Conservation (phyloP, 148 eudicot genomes). For the Fagopyrum esculentum region DNA sequence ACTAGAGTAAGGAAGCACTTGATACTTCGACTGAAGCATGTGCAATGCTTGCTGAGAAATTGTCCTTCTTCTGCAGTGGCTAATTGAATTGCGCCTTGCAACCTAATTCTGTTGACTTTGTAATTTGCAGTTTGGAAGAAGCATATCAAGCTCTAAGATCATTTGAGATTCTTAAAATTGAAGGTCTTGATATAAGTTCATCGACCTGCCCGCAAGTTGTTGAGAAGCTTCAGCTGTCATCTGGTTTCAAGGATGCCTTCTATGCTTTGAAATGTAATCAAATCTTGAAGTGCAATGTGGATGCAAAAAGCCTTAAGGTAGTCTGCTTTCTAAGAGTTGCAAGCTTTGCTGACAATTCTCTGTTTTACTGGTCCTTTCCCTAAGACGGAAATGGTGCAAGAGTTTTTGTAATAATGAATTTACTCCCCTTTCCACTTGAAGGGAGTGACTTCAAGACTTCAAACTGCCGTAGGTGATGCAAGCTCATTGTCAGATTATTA, state of each 20-base stretch:
- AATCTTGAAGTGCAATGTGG: constrained; percentile 54
- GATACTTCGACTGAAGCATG: not conserved
- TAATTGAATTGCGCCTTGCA: not conserved
- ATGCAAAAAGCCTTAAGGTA: constrained; percentile 47
- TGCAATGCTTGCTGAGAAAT: too few relatives aligned
- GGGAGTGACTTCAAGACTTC: constrained; percentile 58
- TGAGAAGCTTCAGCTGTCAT: constrained; percentile 40
- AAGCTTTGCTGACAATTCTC: not conserved
- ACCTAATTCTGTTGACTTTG: not conserved
- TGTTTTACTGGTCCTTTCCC: not conserved
- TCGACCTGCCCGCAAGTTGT: constrained; percentile 47
- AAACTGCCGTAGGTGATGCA: constrained; percentile 42
- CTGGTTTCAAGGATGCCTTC: constrained; percentile 57
- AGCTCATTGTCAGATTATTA: constrained; percentile 65
- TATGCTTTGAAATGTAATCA: constrained; percentile 53
- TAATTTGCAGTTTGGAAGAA: constrained; percentile 56
- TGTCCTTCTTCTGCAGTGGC: not conserved
- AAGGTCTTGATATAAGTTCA: constrained; percentile 34
- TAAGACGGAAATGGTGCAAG: not conserved
- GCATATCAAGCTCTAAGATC: constrained; percentile 72
- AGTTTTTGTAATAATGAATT: not conserved
- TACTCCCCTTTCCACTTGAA: constrained; percentile 16
- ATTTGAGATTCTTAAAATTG: constrained; percentile 66
- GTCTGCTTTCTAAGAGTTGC: not conserved
- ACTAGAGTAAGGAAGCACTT: not conserved